Base-by-base conservation (phyloP, 2,329 filamentous ascomycete species). In the Escovopsis sp. region DNA sequence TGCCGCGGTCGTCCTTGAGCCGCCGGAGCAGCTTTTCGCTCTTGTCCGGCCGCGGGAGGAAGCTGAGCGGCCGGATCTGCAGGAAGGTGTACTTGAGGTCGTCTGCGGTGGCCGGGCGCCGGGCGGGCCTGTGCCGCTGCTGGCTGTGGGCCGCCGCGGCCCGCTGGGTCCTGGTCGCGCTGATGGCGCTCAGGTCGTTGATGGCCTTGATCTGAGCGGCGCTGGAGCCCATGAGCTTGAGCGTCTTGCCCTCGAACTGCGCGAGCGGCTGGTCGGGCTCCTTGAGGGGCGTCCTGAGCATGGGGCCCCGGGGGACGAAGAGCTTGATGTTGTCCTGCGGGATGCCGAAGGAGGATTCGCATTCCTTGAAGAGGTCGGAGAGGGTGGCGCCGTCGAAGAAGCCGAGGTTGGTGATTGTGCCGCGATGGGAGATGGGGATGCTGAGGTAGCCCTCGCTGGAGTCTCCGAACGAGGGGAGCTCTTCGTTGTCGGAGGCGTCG, bases 1-100 rank as follows among this genome's bases (percentile, higher is more conserved):
- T 89, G 7, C 91, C 91, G 0, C 84, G 79, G 58, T 98, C 91
- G 46, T 81, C 73, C 48, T 78, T 78, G 4, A 98, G 70, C 1
- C 83, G 75, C 56, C 82, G 69, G 2, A 98, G 73, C 51, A 89
- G 85, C 1, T 71, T 65, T 5, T 78, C 69, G 10, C 80, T 84
- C 41, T 79, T 77, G 20, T 80, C 71, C 0, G 88, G 81, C 42
- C 81, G 72, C 0, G 87, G 86, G 0, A 96, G 78, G 52, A 89
- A 79, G 0, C 74, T 65, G 0, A 98, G 71, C 0, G 88, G 84
- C 1, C 78, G 73, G 1, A 96, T 68, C 1, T 76, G 74, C 48
- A 80, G 72, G 63, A 98, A 98, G 0, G 84, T 94, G 64, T 94
- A 94, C 45, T 67, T 69, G 15, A 68, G 65, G 44, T 80, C 73